Evolutionary conservation across 768 basidiomycete genomes (phyloP).

Genomic region (Rhizopogon sp.): DNA sequence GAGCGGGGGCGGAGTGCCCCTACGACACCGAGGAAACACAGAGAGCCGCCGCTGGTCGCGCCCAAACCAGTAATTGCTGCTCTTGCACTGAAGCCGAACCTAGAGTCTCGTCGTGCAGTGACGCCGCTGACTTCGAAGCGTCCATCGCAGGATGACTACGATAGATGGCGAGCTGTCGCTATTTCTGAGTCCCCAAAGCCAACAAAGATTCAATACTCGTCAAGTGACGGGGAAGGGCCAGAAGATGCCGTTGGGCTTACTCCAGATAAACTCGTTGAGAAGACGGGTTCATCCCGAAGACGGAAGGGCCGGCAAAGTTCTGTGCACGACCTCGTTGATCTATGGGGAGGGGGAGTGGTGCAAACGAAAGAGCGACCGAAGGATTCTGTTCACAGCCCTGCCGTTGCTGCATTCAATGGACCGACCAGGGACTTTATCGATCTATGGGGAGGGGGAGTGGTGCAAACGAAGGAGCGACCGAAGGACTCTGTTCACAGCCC

Average conservation of each 20-base stretch:
- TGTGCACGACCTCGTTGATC: conserved; percentile 76
- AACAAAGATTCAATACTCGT: conserved; percentile 31
- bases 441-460: conserved; percentile 61
- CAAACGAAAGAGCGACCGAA: conserved; percentile 40
- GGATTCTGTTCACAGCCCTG: conserved; percentile 14
- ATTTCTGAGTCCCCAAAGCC: conserved; percentile 18
- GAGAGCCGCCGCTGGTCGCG: background rate
- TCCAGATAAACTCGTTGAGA: conserved; percentile 17
- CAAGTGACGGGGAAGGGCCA: conserved; percentile 57
- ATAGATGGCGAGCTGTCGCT: conserved; percentile 46
- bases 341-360: conserved; percentile 60
- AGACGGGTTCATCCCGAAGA: conserved; percentile 21
- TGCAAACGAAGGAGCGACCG: conserved; percentile 39
- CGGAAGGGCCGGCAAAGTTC: conserved; percentile 68
- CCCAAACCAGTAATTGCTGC: background rate
- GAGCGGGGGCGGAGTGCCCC: conserved; percentile 21
- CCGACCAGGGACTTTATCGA: conserved; percentile 34
- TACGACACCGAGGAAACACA: conserved; percentile 1
- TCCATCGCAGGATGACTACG: conserved; percentile 20
- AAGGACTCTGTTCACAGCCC: conserved; percentile 16
- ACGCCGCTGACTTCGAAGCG: background rate
- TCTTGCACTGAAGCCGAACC: background rate
- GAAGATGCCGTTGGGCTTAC: conserved; percentile 37
- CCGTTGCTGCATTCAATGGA: conserved; percentile 13
- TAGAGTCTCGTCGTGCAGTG: background rate